Percentiles rank a stretch among this genome's conserved stretches.
phyloP scores from a whole-genome alignment of 2,329 filamentous ascomycete genomes.

The Aphanocladium album region DNA sequence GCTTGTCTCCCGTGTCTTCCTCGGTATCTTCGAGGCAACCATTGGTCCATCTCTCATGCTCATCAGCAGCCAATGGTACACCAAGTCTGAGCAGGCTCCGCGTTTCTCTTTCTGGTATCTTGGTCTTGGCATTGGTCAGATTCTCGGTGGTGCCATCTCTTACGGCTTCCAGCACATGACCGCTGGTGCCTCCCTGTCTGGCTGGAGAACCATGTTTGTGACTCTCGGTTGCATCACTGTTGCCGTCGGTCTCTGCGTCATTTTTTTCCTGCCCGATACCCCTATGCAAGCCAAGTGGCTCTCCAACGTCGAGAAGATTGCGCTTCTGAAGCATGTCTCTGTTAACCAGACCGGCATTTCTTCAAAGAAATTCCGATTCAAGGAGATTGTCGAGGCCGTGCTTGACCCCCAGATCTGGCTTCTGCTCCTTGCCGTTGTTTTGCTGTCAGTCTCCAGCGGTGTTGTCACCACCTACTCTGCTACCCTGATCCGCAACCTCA shows the following conservation, averaged over 20 bases:
- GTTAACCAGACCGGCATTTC: constrained; percentile 55
- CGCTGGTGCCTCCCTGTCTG: constrained; percentile 49
- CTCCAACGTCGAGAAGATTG: constrained; percentile 43
- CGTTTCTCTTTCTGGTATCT: constrained; percentile 58
- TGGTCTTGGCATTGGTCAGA: constrained; percentile 55
- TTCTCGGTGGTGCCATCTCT: constrained; percentile 60
- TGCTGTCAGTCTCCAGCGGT: constrained; percentile 48
- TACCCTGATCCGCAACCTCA: constrained; percentile 45
- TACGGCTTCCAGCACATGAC: constrained; percentile 52
- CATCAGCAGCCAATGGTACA: constrained; percentile 56
- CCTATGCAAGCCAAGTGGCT: constrained; percentile 44
- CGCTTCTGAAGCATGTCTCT: constrained; percentile 47
- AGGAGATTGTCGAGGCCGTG: constrained; percentile 48
- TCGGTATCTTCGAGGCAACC: constrained; percentile 57
- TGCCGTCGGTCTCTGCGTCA: constrained; percentile 26
- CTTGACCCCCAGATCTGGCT: constrained; percentile 48
- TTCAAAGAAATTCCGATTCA: constrained; percentile 47
- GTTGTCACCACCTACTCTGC: constrained; percentile 52
- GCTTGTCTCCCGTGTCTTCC: constrained; percentile 50
- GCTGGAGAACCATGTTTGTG: constrained; percentile 68
- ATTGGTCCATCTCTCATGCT: constrained; percentile 57
- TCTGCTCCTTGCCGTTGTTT: constrained; percentile 42
- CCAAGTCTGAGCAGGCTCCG: constrained; percentile 56
- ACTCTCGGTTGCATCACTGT: constrained; percentile 52
- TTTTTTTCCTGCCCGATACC: constrained; percentile 34